Conservation (phyloP, 768 basidiomycete genomes). For the Lanmaoa rubissima region DNA sequence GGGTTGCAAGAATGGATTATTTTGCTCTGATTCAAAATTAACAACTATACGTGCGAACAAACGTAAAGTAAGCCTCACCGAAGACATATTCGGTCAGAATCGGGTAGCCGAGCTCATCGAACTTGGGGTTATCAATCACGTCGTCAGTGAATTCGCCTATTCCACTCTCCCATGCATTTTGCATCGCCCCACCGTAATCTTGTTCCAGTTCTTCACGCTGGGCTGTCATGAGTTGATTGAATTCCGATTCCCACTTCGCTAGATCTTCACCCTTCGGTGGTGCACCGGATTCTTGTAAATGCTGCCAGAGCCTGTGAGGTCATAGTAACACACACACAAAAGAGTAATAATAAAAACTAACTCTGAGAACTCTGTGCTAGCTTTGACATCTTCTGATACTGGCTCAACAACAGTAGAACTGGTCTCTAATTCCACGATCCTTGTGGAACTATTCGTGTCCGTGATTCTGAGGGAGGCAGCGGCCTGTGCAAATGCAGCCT, state of each 20-base stretch:
- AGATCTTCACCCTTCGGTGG: conserved; percentile 62
- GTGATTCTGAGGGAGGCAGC: conserved; percentile 48
- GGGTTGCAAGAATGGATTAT: conserved; percentile 68
- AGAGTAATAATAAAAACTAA: conserved; percentile 30
- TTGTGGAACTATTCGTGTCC: conserved; percentile 41
- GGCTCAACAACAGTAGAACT: conserved; percentile 39
- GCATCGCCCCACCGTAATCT: conserved; percentile 62
- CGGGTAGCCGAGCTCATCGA: conserved; percentile 76
- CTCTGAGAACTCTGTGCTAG: conserved; percentile 51
- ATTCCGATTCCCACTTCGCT: conserved; percentile 81
- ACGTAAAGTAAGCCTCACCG: conserved; percentile 47
- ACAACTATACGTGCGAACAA: not conserved
- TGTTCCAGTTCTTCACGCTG: conserved; percentile 64
- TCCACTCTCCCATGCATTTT: conserved; percentile 60
- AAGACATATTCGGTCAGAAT: conserved; percentile 70
- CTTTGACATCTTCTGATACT: conserved; percentile 32
- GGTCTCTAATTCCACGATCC: conserved; percentile 55
- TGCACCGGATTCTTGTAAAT: conserved; percentile 54
- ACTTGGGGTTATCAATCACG: conserved; percentile 38
- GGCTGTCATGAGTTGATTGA: conserved; percentile 71
- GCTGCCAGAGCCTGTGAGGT: conserved; percentile 56
- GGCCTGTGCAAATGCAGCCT: conserved; percentile 77
- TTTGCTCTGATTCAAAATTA: conserved; percentile 48
- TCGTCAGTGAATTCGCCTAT: conserved; percentile 43
- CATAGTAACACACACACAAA: not conserved